These are phyloP conservation scores for Aspergillus sclerotioniger DNA, from an alignment of 495 filamentous ascomycete genomes.

Conservation along the genomic window DNA sequence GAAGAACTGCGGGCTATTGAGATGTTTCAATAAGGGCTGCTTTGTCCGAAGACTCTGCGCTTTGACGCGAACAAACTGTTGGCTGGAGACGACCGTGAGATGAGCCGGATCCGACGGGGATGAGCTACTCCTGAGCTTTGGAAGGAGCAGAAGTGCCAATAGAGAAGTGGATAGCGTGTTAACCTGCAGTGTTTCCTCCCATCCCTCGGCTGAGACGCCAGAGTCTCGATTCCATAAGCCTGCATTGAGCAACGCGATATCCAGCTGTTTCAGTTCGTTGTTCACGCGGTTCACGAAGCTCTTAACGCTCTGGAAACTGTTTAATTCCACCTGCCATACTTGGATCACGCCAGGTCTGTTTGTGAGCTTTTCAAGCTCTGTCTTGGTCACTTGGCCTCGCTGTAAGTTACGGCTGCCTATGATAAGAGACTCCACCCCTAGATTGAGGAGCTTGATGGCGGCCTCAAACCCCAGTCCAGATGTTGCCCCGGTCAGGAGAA, in stretches of 20 bases:
- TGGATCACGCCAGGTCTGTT: slow-evolving; percentile 40
- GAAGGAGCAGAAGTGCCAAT: slow-evolving; percentile 55
- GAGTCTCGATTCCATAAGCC: slow-evolving; percentile 42
- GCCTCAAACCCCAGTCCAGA: slow-evolving; percentile 50
- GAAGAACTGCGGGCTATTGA: slow-evolving; percentile 31
- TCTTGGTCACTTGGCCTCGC: slow-evolving; percentile 46
- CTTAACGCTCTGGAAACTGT: slow-evolving; percentile 47
- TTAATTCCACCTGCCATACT: slow-evolving; percentile 57
- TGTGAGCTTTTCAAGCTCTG: slow-evolving; percentile 46
- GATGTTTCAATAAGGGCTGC: slow-evolving; percentile 29
- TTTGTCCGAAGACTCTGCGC: slow-evolving; percentile 34
- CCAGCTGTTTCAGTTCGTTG: slow-evolving; percentile 34
- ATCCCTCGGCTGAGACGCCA: slow-evolving; percentile 40
- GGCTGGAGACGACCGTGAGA: slow-evolving; percentile 41
- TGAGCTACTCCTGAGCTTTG: slow-evolving; percentile 36
- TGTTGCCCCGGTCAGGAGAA: slow-evolving; percentile 58
- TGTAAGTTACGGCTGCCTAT: slow-evolving; percentile 42
- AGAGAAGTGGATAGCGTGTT: slow-evolving; percentile 59
- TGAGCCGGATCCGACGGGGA: slow-evolving; percentile 30
- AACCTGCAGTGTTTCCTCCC: slow-evolving; percentile 56
- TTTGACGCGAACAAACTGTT: slow-evolving; percentile 39
- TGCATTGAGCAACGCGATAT: slow-evolving; percentile 48
- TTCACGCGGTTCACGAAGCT: slow-evolving; percentile 43
- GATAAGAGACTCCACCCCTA: slow-evolving; percentile 41
- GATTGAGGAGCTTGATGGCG: slow-evolving; percentile 44